Evolutionary conservation across 2,329 filamentous ascomycete species (phyloP).

Genomic region (Arthrobotrys pseudoclavata): DNA sequence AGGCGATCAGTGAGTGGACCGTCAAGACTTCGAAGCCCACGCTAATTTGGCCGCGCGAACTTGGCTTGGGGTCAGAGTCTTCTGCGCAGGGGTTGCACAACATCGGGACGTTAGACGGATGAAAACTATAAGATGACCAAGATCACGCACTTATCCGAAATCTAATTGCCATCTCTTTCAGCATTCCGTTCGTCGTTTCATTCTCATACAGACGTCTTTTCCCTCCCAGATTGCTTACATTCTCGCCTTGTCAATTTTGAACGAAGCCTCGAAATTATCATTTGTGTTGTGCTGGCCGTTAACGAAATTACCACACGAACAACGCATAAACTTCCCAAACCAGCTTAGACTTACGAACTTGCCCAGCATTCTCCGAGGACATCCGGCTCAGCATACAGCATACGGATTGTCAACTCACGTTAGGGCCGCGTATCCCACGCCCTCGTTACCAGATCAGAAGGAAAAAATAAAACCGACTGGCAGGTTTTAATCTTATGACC

Average conservation of each 20-base stretch:
- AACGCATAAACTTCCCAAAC: constrained; percentile 46
- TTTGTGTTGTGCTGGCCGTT: constrained; percentile 10
- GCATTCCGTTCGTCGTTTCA: constrained; percentile 13
- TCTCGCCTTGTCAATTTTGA: constrained; percentile 10
- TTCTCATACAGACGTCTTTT: not conserved
- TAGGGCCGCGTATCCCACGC: constrained; percentile 22
- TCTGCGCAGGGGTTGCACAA: constrained; percentile 10
- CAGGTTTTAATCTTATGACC: constrained; percentile 14
- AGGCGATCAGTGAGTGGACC: constrained; percentile 24
- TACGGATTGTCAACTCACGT: constrained; percentile 1
- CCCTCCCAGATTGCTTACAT: not conserved
- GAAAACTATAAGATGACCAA: constrained; percentile 24
- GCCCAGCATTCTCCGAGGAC: constrained; percentile 33
- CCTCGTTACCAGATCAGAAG: not conserved
- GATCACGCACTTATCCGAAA: constrained; percentile 27
- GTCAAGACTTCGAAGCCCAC: constrained; percentile 32
- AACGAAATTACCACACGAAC: constrained; percentile 53
- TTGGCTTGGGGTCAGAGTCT: constrained; percentile 23
- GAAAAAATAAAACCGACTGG: not conserved
- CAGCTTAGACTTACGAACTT: constrained; percentile 23
- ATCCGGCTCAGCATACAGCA: constrained; percentile 19
- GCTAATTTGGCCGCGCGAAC: constrained; percentile 21
- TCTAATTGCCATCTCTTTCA: not conserved
- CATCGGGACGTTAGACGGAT: constrained; percentile 19
- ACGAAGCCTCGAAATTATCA: constrained; percentile 18